A percentile compares a stretch with the other conserved stretches of the same genome.
Conservation (phyloP, 371 early-diverging fungal genomes). For the Haplosporangium sp. region DNA sequence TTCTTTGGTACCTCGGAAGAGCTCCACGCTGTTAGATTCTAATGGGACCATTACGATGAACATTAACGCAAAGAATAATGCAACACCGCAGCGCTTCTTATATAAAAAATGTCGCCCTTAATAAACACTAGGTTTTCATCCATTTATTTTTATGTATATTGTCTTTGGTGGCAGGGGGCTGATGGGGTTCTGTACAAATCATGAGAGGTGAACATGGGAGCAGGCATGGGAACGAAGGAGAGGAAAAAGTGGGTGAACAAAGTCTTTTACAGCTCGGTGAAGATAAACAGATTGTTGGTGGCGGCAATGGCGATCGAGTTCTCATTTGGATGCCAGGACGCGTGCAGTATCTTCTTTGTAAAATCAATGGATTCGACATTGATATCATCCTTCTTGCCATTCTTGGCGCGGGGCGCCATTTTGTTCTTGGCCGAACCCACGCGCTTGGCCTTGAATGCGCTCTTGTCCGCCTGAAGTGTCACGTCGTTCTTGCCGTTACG, state of each 20-base stretch:
- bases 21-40: slow-evolving; percentile 25
- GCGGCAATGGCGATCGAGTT: slow-evolving; percentile 97
- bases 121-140: background rate
- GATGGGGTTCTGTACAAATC: background rate
- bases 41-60: slow-evolving; percentile 8
- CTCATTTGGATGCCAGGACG: slow-evolving; percentile 98
- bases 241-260: background rate
- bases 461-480: slow-evolving; percentile 96
- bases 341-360: slow-evolving; percentile 95
- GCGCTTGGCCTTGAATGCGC: slow-evolving; percentile 94
- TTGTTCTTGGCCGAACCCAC: slow-evolving; percentile 69
- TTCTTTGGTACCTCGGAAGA: slow-evolving; percentile 22
- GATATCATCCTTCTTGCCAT: slow-evolving; percentile 76
- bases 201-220: too few species aligned
- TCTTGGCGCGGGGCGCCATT: slow-evolving; percentile 54
- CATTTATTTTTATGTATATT: background rate
- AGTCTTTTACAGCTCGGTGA: slow-evolving; percentile 67
- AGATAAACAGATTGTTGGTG: slow-evolving; percentile 97
- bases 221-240: background rate
- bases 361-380: slow-evolving; percentile 91
- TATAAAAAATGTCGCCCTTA: background rate
- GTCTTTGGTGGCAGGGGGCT: too few species aligned
- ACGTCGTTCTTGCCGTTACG: slow-evolving; percentile 79
- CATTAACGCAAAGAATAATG: background rate
- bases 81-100: background rate